phyloP scores from a whole-genome alignment of 441 rosid species.

The Pelargonium australe region DNA sequence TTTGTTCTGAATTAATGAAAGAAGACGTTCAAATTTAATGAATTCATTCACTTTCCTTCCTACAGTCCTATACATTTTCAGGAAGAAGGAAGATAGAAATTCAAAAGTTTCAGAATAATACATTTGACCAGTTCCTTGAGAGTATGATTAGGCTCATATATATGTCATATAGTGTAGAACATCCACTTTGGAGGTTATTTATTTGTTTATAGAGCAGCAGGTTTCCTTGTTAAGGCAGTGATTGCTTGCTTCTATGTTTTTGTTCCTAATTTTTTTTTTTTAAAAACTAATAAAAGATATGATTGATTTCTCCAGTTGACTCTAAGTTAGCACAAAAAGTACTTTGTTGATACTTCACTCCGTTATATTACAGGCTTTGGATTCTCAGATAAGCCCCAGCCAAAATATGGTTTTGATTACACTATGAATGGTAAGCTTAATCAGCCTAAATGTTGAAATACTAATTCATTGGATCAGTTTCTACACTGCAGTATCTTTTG shows the following conservation, averaged over 20 bases:
- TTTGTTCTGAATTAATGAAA: not conserved
- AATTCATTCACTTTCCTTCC: not conserved
- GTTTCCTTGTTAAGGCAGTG: not conserved
- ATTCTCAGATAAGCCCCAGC: slow-evolving; percentile 92
- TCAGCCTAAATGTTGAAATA: slow-evolving; percentile 5
- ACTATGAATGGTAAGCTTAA: slow-evolving; percentile 56
- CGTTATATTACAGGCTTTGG: slow-evolving; percentile 57
- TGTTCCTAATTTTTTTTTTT: not conserved
- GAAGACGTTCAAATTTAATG: not conserved
- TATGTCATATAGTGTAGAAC: not conserved
- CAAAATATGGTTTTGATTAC: slow-evolving; percentile 82
- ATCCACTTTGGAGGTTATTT: not conserved
- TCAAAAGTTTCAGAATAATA: not conserved
- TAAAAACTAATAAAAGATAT: no score
- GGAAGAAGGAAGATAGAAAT: not conserved
- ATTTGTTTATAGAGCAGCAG: not conserved
- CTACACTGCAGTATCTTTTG: not conserved
- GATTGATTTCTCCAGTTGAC: slow-evolving; percentile 5
- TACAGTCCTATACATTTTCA: not conserved
- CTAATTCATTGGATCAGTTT: not conserved
- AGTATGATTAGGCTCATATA: not conserved
- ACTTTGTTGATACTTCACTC: not conserved
- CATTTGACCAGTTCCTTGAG: not conserved
- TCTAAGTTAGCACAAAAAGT: not conserved
- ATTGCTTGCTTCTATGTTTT: not conserved